These are phyloP conservation scores for Fusarium sp. DNA, from an alignment of 2,329 filamentous ascomycete genomes.

Conservation along the genomic window DNA sequence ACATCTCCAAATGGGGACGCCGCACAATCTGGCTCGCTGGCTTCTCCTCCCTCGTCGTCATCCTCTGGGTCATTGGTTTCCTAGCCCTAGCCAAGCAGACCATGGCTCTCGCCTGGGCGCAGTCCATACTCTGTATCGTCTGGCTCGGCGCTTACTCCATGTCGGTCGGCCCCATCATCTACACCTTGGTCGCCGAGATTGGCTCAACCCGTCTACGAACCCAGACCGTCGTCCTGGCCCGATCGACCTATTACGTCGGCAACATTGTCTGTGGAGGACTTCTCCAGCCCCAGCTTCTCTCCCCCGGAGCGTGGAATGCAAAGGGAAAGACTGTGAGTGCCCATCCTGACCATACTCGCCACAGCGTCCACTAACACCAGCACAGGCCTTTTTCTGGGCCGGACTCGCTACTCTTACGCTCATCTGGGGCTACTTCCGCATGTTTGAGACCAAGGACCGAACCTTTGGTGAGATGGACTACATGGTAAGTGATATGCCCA, in stretches of 20 bases:
- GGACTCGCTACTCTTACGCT: constrained; percentile 51
- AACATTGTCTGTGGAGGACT: constrained; percentile 56
- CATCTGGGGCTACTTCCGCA: constrained; percentile 57
- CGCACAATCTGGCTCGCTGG: constrained; percentile 57
- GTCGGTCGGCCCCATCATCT: constrained; percentile 58
- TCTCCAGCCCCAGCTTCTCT: constrained; percentile 53
- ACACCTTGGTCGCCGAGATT: constrained; percentile 57
- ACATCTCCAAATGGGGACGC: constrained; percentile 57
- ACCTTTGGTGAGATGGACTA: constrained; percentile 60
- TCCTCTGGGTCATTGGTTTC: constrained; percentile 59
- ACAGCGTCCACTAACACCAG: constrained; percentile 12
- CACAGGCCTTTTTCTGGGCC: constrained; percentile 58
- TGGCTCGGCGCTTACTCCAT: constrained; percentile 60
- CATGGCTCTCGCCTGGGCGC: constrained; percentile 52
- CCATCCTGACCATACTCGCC: not conserved
- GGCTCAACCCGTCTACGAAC: constrained; percentile 57
- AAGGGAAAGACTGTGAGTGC: constrained; percentile 53
- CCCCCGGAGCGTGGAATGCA: constrained; percentile 55
- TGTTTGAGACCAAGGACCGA: constrained; percentile 59
- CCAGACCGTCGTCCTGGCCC: constrained; percentile 57
- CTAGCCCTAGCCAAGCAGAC: constrained; percentile 54
- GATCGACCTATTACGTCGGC: constrained; percentile 54
- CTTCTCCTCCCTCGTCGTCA: constrained; percentile 50
- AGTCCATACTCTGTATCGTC: constrained; percentile 56
- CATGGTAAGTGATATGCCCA: constrained; percentile 46